Evolutionary conservation across 2,329 filamentous ascomycete species (phyloP), one percentile per base, ranked within the genome.

Genomic region (Tolypocladium album): DNA sequence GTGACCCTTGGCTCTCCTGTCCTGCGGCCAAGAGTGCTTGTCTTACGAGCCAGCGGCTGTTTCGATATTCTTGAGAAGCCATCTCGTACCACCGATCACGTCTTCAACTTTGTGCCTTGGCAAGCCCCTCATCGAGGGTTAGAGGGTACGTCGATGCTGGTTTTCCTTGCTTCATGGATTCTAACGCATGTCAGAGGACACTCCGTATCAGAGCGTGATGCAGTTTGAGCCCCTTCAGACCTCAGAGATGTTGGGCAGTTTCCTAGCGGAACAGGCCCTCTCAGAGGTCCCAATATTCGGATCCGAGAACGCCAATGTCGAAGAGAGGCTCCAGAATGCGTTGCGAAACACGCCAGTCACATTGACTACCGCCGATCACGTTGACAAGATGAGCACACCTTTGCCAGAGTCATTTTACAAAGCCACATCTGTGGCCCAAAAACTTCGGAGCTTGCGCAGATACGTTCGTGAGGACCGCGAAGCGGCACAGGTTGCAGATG

Each of bases 61-160:
- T 84, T 87, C 67, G 83, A 85, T 38, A 83, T 88, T 22, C 69
- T 88, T 34, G 81, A 86, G 63, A 82, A 83, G 66, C 83, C 85
- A 5, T 82, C 83, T 1, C 77, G 78, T 60, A 82, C 82, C 2
- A 77, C 81, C 2, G 78, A 82, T 56, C 83, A 86, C 59, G 72
- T 85, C 13, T 85, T 80, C 62, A 83, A 86, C 63, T 71, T 88
- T 62, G 75, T 85, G 17, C 82, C 84, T 0, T 87, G 85, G 85
- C 76, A 81, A 64, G 69, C 82, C 6, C 83, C 84, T 2, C 78
- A 85, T 66, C 78, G 83, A 27, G 83, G 82, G 0, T 67, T 84
- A 11, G 77, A 82, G 71, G 80, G 82, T 82, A 72, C 61, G 68
- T 61, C n/a, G 17, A 12, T 5, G 11, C 2, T 4, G 40, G 24